Evolutionary conservation across 345 rosid species (phyloP), one percentile per base, ranked within the genome.

Genomic region (Arabidopsis thaliana): DNA sequence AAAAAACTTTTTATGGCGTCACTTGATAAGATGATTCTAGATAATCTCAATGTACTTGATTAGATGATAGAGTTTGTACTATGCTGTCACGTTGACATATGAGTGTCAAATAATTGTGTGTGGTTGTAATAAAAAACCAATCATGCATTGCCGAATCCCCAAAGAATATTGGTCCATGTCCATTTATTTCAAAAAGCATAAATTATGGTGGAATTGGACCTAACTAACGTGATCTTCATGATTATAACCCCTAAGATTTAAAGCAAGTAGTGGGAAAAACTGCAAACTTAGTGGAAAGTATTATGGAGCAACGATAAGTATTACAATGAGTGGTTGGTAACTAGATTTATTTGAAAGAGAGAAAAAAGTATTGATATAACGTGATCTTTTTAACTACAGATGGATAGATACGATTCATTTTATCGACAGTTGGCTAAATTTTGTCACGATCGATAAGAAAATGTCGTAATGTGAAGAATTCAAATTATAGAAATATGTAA

Each of bases 21-120:
- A 14, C 49, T 45, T 45, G 49, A 45, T 45, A 44, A 59, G 28
- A 45, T 20, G 59, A 20, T 48, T 57, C 41, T 45, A 25, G 42
- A 46, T 30, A 20, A 42, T 28, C 51, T 22, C 48, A 62, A 4
- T 66, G 25, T 57, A 65, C 33, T 71, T 57, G n/a, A 49, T 37
- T 66, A 30, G 58, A 38, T 13, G 65, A 74, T 57, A 37, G 61
- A 67, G 72, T 58, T 20, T 75, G 74, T 68, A 42, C 33, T 51
- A 38, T 41, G 22, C 32, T 40, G 65, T 53, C 70, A 69, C 51
- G 65, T 61, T 55, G 42, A 62, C 59, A 69, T 16, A 55, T 51
- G 59, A 69, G 51, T 69, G 65, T 50, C 7, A 2, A 33, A 52
- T 69, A 34, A 53, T 16, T 52, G 25, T 34, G 34, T 69, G 44